Base-by-base conservation (phyloP, 1,284 basidiomycete genomes). In the Leccinum variabile region DNA sequence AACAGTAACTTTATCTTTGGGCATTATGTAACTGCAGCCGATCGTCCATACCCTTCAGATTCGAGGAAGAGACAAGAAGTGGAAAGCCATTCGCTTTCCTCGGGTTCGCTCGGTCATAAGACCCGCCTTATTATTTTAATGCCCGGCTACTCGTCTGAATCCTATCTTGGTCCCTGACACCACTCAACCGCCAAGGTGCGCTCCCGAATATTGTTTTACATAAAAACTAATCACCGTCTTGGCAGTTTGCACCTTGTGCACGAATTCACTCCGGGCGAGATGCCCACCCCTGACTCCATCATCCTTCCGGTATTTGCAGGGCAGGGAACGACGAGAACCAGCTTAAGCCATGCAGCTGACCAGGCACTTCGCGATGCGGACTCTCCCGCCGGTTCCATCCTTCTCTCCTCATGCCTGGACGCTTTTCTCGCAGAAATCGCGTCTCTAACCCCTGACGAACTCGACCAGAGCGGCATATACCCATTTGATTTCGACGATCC, bases 301-400 rank as follows among this genome's bases (percentile, higher is more conserved):
- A 11, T 65, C 35, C 67, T 86, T 54, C 83, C 82, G 9, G 69
- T 86, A 37, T 86, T 88, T 65, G 78, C 82, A 56, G 85, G 85
- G 7, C 86, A 87, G 66, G 86, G 84, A 8, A 78, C 80, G 4
- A 62, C 77, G 9, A 72, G 74, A n/a, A 61, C 73, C 13, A 75
- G 73, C 57, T 67, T 79, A n/a, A 59, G 65, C 6, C 72, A 75
- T 14, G 77, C 77, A 11, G 75, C 75, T 5, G 69, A 78, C 11
- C 78, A 76, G 63, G 81, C 82, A 13, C 64, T 80, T 46, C 68
- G 66, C 41, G 79, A 82, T 63, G 78, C 79, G 9, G 65, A 70
- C 22, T 74, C 77, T 32, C 72, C 77, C 7, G 63, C 72, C 13
- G 82, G 80, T 1, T 66, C 74, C 11, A 66, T 82, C n/a, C 72